Percentiles rank a stretch among this genome's conserved stretches.
Conservation (phyloP, 148 eudicot species). For the Agrostemma githago region DNA sequence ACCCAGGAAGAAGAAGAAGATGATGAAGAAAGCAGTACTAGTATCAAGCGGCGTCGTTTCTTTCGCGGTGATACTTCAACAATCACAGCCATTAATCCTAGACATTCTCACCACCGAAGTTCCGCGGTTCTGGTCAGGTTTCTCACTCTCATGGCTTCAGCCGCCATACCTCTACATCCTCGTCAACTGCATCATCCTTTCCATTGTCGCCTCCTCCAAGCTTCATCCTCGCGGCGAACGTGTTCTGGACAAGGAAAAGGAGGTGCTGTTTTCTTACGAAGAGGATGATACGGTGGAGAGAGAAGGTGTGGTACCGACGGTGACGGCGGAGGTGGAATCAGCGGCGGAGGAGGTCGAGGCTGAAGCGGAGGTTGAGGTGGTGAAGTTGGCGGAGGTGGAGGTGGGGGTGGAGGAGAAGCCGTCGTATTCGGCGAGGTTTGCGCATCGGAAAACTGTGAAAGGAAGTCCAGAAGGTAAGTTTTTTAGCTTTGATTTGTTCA, state of each 20-base stretch:
- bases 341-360: too few species aligned
- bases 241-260: not conserved
- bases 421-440: conserved; percentile 54
- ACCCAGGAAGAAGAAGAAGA: not conserved
- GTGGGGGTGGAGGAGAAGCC: conserved; percentile 41
- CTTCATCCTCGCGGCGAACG: conserved; percentile 28
- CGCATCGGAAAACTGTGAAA: conserved; percentile 51
- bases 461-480: conserved; percentile 58
- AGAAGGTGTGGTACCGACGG: not conserved
- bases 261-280: conserved; percentile 29
- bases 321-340: not conserved
- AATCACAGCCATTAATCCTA: conserved; percentile 32
- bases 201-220: conserved; percentile 73
- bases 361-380: not conserved
- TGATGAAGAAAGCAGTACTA: conserved; percentile 28
- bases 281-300: conserved; percentile 17
- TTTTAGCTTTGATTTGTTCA: not conserved
- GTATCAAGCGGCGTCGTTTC: conserved; percentile 44
- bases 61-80: conserved; percentile 38
- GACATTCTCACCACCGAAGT: conserved; percentile 36
- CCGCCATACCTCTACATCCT: conserved; percentile 69
- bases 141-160: conserved; percentile 44
- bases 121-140: conserved; percentile 36
- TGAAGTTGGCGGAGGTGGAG: not conserved
- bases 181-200: conserved; percentile 71